Evolutionary conservation across 1,284 basidiomycete species (phyloP).

Genomic region (Flammula alnicola): DNA sequence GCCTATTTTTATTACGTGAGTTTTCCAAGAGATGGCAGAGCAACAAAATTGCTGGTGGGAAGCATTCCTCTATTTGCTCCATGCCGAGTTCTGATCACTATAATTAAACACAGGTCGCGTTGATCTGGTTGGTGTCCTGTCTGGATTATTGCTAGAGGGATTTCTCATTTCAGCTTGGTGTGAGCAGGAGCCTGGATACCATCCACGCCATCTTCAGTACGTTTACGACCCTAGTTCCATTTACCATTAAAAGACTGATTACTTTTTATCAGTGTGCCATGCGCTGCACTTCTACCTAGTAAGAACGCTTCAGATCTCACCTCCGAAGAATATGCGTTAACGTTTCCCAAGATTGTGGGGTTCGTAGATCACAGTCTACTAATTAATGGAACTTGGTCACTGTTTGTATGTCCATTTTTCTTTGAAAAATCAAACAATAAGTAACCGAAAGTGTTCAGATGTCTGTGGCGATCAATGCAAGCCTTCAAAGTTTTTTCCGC

Average conservation of each 20-base stretch:
- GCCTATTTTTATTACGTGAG: constrained; percentile 45
- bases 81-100: not conserved
- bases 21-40: constrained; percentile 38
- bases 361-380: constrained; percentile 36
- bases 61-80: not conserved
- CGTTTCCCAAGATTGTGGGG: constrained; percentile 34
- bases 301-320: constrained; percentile 12
- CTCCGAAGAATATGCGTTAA: not conserved
- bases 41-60: constrained; percentile 40
- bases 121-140: constrained; percentile 28
- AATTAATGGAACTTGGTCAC: constrained; percentile 39
- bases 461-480: constrained; percentile 41
- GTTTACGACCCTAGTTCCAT: constrained; percentile 17
- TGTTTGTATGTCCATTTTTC: constrained; percentile 33
- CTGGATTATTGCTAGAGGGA: not conserved
- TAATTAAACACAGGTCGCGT: constrained; percentile 26
- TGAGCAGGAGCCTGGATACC: constrained; percentile 44
- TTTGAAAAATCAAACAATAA: not conserved
- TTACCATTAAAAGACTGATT: constrained; percentile 1
- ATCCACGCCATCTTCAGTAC: constrained; percentile 45
- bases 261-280: constrained; percentile 40
- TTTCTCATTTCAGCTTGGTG: not conserved
- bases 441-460: constrained; percentile 23
- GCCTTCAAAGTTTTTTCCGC: constrained; percentile 5
- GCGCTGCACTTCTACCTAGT: constrained; percentile 47